Evolutionary conservation across 305 asterid species (phyloP), one percentile per base, ranked within the genome.

Genomic region (Nicotiana rustica): DNA sequence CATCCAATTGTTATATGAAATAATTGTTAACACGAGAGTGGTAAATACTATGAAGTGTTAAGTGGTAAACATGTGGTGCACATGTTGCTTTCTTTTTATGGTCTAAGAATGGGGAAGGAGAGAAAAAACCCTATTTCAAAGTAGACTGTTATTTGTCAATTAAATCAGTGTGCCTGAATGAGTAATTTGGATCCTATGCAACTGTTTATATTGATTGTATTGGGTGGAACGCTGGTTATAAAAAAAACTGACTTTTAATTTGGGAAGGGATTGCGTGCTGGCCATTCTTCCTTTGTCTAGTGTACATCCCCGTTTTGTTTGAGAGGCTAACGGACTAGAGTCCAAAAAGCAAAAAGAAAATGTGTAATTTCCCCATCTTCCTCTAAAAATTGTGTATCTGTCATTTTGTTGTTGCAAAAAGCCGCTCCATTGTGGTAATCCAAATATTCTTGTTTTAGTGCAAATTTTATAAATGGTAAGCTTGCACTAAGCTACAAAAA

Each of bases 101-200:
- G 57, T 41, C 10, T 1, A 38, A 70, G 59, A 18, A 41, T 31
- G 10, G 18, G n/a, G 2, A 70, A 41, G 77, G 57, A 70, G 18
- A 70, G 59, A 52, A 5, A 36, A 19, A 3, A 12, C 59, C 59
- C 59, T 38, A 18, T 57, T 57, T 15, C 21, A 57, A 5, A 57
- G 18, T 15, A 13, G 1, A 29, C 35, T 41, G 35, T 70, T 70
- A 10, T 33, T 41, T 70, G 17, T 70, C 78, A 70, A 70, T 70
- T 41, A 41, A 33, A 41, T 70, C 13, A 33, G 49, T 67, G 76
- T 68, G 29, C 77, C 41, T 14, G 56, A 68, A 41, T 18, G 59
- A 41, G 78, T 36, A 71, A 47, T 19, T 71, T 44, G 19, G 36
- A 47, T 71, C 78, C 61, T 71, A 47, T 71, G 78, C 78, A 47